Conservation (phyloP, 371 early-diverging fungal species). For the Mucor piriformis region DNA sequence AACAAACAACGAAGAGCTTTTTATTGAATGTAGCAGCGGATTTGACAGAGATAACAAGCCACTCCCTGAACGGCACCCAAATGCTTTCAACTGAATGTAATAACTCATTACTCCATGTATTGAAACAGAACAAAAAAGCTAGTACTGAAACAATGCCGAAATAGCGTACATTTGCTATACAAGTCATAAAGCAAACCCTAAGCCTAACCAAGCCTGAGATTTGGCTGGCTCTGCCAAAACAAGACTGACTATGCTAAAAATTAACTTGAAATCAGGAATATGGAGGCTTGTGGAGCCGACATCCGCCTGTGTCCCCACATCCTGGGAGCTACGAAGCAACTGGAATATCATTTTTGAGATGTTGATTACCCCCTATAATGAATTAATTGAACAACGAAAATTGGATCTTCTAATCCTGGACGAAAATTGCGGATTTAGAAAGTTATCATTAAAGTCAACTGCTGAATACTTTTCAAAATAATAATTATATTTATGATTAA, state of each 20-base stretch:
- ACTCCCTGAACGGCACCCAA: slow-evolving; percentile 15
- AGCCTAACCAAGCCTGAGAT: slow-evolving; percentile 11
- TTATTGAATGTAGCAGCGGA: slow-evolving; percentile 14
- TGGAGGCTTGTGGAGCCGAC: slow-evolving; percentile 15
- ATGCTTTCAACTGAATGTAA: slow-evolving; percentile 12
- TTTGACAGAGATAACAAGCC: slow-evolving; percentile 9
- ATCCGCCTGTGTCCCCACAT: slow-evolving; percentile 6
- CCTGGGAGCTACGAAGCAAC: slow-evolving; percentile 12
- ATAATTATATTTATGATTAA: slow-evolving; percentile 19
- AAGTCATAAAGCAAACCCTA: slow-evolving; percentile 14
- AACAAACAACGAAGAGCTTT: slow-evolving; percentile 15
- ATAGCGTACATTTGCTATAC: slow-evolving; percentile 15
- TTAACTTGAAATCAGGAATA: neutral
- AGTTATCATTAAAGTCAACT: slow-evolving; percentile 16
- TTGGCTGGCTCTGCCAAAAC: too few relatives aligned
- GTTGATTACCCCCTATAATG: slow-evolving; percentile 12
- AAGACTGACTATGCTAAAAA: too few relatives aligned
- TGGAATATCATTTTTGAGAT: slow-evolving; percentile 19
- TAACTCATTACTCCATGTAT: slow-evolving; percentile 8
- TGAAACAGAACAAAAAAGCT: slow-evolving; percentile 11
- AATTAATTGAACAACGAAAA: slow-evolving; percentile 14
- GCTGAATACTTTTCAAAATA: slow-evolving; percentile 17
- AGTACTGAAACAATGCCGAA: slow-evolving; percentile 14
- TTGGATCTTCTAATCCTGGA: slow-evolving; percentile 11
- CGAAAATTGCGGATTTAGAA: slow-evolving; percentile 14